These are phyloP conservation scores for Haematococcus lacustris DNA, from an alignment of 139 green algal species.

Conservation along the genomic window DNA sequence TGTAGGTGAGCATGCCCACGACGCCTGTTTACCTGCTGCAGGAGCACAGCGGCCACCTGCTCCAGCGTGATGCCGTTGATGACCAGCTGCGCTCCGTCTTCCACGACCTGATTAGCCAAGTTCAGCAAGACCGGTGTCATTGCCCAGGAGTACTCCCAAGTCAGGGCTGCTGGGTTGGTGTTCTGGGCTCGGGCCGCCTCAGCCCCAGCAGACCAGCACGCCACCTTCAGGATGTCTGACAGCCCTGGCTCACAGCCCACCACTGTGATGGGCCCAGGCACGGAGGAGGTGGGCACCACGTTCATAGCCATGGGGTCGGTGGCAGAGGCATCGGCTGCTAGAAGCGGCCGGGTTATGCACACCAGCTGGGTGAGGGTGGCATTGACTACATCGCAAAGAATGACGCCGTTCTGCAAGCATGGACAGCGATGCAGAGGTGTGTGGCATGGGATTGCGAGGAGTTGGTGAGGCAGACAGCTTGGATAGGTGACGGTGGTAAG, in stretches of 20 bases:
- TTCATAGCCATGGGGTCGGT: neutral
- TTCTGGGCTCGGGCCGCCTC: neutral
- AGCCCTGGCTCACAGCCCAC: constrained; percentile 3
- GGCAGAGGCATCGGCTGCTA: constrained; percentile 2
- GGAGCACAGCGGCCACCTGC: neutral
- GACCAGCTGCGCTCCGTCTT: neutral
- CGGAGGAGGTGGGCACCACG: neutral
- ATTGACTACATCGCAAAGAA: constrained; percentile 8
- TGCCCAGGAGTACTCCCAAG: neutral
- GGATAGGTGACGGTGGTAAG: neutral
- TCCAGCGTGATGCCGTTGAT: neutral
- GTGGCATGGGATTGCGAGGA: neutral
- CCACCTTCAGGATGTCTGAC: constrained; percentile 5
- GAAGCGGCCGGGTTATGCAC: constrained; percentile 2
- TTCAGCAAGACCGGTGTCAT: neutral
- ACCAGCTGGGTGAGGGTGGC: constrained; percentile 6
- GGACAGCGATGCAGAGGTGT: no score
- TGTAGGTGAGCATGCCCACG: no score
- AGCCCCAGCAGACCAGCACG: constrained; percentile 4
- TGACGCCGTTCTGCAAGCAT: constrained; percentile 12
- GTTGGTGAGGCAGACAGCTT: no score
- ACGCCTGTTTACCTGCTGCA: neutral
- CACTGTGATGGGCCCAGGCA: neutral
- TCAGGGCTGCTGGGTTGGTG: neutral
- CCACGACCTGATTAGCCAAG: neutral